phyloP scores from a whole-genome alignment of 257 asterid species.

The Solanum infundibuliforme region DNA sequence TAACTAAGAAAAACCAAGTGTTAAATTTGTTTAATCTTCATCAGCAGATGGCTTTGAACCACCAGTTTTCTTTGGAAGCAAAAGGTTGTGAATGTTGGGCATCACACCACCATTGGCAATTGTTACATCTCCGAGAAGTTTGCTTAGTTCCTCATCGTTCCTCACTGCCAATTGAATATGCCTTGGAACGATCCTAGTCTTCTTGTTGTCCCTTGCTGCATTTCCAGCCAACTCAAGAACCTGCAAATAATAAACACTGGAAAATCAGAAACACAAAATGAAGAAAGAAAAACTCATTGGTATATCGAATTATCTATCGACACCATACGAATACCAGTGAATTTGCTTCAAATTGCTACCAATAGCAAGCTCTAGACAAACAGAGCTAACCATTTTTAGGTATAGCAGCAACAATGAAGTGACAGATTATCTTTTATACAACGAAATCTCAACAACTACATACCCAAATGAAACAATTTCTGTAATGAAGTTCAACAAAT shows the following conservation, averaged over 20 bases:
- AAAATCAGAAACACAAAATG: background rate
- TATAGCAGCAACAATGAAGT: background rate
- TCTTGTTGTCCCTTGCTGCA: constrained; percentile 13
- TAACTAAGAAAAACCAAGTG: background rate
- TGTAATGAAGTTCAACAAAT: background rate
- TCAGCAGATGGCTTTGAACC: constrained; percentile 5
- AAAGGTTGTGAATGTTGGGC: constrained; percentile 13
- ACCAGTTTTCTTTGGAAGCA: constrained; percentile 11
- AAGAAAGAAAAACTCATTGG: background rate
- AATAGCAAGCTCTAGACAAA: background rate
- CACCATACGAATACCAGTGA: background rate
- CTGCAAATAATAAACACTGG: background rate
- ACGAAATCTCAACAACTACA: background rate
- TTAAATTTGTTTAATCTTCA: background rate
- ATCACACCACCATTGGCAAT: constrained; percentile 12
- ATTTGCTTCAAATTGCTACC: background rate
- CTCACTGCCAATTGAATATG: constrained; percentile 13
- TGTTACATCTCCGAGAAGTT: constrained; percentile 7
- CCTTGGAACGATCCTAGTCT: constrained; percentile 3
- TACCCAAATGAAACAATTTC: background rate
- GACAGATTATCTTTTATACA: too few relatives aligned
- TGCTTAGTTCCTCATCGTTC: constrained; percentile 6
- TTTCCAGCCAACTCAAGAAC: constrained; percentile 11
- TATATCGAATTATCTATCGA: background rate
- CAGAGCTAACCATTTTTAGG: background rate